Percentiles rank a stretch among this genome's conserved stretches.
Evolutionary conservation across 2,329 filamentous ascomycete species (phyloP).

Genomic region (Aspergillus sojae): DNA sequence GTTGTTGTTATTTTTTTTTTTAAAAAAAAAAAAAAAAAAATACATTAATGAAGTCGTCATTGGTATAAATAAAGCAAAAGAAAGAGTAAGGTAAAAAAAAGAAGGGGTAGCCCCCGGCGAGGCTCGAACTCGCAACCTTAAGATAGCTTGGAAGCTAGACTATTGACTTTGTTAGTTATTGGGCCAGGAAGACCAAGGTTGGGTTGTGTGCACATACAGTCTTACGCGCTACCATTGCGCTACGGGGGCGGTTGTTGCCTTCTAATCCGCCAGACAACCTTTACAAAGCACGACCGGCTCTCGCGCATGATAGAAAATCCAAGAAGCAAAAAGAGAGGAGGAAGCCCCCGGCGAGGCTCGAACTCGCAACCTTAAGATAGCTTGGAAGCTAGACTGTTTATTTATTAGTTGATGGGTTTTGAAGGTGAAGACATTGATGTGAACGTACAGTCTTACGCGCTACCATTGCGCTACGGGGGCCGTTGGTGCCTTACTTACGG

Average conservation of each 20-base stretch:
- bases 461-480: not conserved
- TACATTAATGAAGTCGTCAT: too few relatives aligned
- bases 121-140: not conserved
- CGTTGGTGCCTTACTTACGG: accelerated
- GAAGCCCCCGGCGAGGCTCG: not conserved
- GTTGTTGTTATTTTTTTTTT: too few relatives aligned
- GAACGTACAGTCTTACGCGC: not conserved
- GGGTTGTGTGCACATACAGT: not conserved
- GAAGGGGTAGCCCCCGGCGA: not conserved
- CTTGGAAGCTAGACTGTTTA: not conserved
- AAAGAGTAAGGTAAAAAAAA: too few relatives aligned
- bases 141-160: not conserved
- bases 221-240: not conserved
- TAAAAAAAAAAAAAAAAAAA: too few relatives aligned
- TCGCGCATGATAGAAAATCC: too few relatives aligned
- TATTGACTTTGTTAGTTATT: too few relatives aligned
- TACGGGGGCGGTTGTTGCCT: too few relatives aligned
- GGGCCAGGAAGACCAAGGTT: too few relatives aligned
- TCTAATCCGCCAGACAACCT: accelerated
- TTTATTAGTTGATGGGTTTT: too few relatives aligned
- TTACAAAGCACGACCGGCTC: too few relatives aligned
- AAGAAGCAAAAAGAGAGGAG: not conserved
- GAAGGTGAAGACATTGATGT: too few relatives aligned
- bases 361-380: not conserved
- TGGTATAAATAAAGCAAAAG: too few relatives aligned